These are phyloP conservation scores for Cruciata laevipes DNA, from an alignment of 257 asterid genomes.

Conservation along the genomic window DNA sequence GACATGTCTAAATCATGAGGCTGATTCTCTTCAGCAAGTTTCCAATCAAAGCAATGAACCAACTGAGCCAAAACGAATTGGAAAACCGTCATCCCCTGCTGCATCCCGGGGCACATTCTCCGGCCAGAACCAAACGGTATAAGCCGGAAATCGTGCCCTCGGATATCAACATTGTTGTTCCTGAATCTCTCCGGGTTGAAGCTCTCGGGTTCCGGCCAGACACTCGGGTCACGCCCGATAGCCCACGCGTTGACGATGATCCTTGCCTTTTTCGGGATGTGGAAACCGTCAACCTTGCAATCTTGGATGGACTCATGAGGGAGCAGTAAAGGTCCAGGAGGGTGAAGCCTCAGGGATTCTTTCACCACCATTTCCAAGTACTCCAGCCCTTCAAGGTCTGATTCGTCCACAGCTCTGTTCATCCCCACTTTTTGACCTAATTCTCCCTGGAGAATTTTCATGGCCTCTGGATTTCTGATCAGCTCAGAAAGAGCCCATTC, in stretches of 20 bases:
- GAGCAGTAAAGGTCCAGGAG: constrained; percentile 21
- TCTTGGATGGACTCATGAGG: constrained; percentile 24
- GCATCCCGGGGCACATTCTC: constrained; percentile 26
- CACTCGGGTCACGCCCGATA: constrained; percentile 19
- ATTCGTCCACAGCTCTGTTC: constrained; percentile 19
- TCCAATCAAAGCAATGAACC: constrained; percentile 27
- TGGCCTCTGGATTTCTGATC: constrained; percentile 16
- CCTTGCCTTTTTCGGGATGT: constrained; percentile 10
- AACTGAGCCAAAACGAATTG: constrained; percentile 21
- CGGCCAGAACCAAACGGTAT: constrained; percentile 27
- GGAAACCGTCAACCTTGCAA: constrained; percentile 18
- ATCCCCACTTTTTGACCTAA: constrained; percentile 20
- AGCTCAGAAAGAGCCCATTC: constrained; percentile 33
- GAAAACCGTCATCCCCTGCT: constrained; percentile 19
- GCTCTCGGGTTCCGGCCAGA: constrained; percentile 24
- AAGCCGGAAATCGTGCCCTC: constrained; percentile 21
- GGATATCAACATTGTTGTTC: constrained; percentile 11
- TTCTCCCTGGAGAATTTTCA: constrained; percentile 22
- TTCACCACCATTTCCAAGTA: constrained; percentile 21
- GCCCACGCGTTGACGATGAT: constrained; percentile 17
- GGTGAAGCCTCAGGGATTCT: constrained; percentile 29
- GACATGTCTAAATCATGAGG: constrained; percentile 27
- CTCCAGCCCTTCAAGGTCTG: constrained; percentile 17
- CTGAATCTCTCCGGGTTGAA: constrained; percentile 24
- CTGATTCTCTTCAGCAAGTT: constrained; percentile 14